Base-by-base conservation (phyloP, 2,329 filamentous ascomycete species). In the Diplodia seriata region DNA sequence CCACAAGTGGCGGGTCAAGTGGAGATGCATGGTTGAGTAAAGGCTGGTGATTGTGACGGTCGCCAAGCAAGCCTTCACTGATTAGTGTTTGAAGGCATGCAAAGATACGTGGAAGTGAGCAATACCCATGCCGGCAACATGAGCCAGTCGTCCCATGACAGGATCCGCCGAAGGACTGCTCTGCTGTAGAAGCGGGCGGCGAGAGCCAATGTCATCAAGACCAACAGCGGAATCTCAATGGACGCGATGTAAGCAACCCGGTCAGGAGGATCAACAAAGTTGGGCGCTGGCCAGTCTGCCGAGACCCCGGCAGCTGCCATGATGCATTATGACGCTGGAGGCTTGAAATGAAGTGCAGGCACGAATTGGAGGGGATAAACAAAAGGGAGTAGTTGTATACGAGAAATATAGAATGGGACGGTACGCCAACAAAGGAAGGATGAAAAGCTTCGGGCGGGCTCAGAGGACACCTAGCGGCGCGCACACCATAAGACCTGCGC, bases 101-200 rank as follows among this genome's bases (percentile, higher is more conserved):
- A 26, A 33, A 51, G 33, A 36, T 36, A 11, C 33, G 11, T 31
- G 20, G 31, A 59, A 38, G 23, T 51, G 40, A 26, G 56, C 51
- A 67, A 8, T 71, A 75, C 74, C 67, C 72, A 70, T 36, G 74
- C 74, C 26, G 66, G 66, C 29, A 74, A 55, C 70, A 75, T 76
- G n/a, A 74, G 70, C 66, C 67, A 73, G 54, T 76, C 75, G 64
- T 76, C 75, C 6, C 64, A 23, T 23, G 72, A 70, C 4, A 76
- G 61, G 33, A 69, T 70, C 18, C 71, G 62, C n/a, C 72, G 69
- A 14, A 76, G 61, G 0, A 72, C 36, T 4, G 70, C 73, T 70
- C 72, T 72, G 12, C 74, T 70, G 59, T 75, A 72, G 43, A 75
- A 72, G 18, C 75, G 70, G 15, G 68, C 68, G 7, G 31, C 57